Conservation (phyloP, 305 asterid species). For the Fraxinus baroniana region DNA sequence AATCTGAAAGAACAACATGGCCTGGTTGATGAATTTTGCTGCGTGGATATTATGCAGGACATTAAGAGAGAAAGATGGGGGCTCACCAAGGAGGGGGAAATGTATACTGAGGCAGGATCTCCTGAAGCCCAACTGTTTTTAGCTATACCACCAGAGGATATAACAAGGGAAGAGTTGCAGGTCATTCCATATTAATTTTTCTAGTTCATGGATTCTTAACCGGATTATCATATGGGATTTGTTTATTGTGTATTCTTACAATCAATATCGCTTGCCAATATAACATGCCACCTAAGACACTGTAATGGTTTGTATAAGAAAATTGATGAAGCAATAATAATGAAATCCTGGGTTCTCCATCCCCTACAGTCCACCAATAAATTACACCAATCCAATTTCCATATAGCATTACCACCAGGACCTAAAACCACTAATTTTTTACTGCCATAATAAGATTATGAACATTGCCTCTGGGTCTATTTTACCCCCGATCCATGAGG, state of each 20-base stretch:
- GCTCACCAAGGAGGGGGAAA: conserved; percentile 73
- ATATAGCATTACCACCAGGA: neutral
- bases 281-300: neutral
- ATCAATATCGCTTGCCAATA: neutral
- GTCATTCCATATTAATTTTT: conserved; percentile 26
- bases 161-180: conserved; percentile 66
- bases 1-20: neutral
- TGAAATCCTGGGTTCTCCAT: neutral
- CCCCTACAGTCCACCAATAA: neutral
- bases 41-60: conserved; percentile 47
- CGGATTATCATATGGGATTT: neutral
- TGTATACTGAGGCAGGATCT: conserved; percentile 68
- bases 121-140: conserved; percentile 76
- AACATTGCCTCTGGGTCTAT: neutral
- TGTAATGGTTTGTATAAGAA: neutral
- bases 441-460: neutral
- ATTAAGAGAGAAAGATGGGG: conserved; percentile 76
- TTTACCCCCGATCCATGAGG: neutral
- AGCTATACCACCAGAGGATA: conserved; percentile 76
- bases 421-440: neutral
- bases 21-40: conserved; percentile 15
- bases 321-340: neutral
- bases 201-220: neutral
- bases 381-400: neutral
- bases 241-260: neutral